Evolutionary conservation across 2,329 filamentous ascomycete species (phyloP).

Genomic region (Pezicula neosporulosa): DNA sequence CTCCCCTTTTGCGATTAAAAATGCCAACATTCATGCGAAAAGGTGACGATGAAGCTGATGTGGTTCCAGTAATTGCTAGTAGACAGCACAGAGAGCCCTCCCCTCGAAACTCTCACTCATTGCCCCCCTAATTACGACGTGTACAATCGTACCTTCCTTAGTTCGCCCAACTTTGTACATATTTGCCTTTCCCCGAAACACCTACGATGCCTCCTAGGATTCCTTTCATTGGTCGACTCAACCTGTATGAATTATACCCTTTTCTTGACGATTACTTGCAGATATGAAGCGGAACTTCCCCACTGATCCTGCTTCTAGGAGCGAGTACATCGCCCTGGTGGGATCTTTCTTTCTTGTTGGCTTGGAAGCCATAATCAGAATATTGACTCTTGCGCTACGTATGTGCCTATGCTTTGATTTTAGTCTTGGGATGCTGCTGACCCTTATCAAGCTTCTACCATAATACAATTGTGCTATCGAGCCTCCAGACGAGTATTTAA

Average conservation of each 20-base stretch:
- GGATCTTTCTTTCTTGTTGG: conserved; percentile 80
- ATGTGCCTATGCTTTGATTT: conserved; percentile 29
- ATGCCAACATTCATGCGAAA: too few relatives aligned
- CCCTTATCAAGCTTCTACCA: conserved; percentile 57
- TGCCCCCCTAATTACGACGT: background rate
- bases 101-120: too few relatives aligned
- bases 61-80: background rate
- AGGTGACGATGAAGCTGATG: background rate
- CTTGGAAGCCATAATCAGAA: conserved; percentile 77
- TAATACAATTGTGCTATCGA: conserved; percentile 80
- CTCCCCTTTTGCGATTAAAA: background rate
- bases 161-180: background rate
- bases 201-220: conserved; percentile 30
- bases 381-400: conserved; percentile 87
- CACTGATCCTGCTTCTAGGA: conserved; percentile 39
- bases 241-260: conserved; percentile 24
- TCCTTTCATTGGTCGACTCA: conserved; percentile 38
- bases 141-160: background rate
- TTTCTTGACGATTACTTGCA: conserved; percentile 1
- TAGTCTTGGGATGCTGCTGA: conserved; percentile 5
- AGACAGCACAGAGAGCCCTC: too few relatives aligned
- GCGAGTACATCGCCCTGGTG: conserved; percentile 84
- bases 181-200: background rate
- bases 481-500: conserved; percentile 83
- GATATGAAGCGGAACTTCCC: background rate